These are phyloP conservation scores for Penicillium olsonii DNA, from an alignment of 2,329 filamentous ascomycete species.

Conservation along the genomic window DNA sequence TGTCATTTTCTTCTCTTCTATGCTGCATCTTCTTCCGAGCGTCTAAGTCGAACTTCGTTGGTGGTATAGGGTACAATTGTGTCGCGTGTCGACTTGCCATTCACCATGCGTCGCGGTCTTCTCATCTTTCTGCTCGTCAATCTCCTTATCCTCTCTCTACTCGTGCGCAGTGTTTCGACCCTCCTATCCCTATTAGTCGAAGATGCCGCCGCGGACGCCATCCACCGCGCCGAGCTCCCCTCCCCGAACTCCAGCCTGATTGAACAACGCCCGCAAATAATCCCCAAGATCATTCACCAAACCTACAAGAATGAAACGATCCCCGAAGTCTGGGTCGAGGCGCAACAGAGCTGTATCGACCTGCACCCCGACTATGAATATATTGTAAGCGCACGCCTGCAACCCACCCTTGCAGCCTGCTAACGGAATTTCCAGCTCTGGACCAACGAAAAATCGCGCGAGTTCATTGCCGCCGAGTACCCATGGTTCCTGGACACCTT, in stretches of 20 bases:
- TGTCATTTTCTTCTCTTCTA: neutral
- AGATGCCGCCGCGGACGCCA: slow-evolving; percentile 67
- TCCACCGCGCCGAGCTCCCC: slow-evolving; percentile 66
- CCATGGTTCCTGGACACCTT: slow-evolving; percentile 77
- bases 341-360: slow-evolving; percentile 67
- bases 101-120: slow-evolving; percentile 61
- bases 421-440: slow-evolving; percentile 60
- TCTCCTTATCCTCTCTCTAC: slow-evolving; percentile 62
- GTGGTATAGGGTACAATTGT: neutral
- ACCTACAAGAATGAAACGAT: slow-evolving; percentile 72
- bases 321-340: slow-evolving; percentile 64
- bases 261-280: slow-evolving; percentile 60
- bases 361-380: slow-evolving; percentile 73
- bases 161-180: slow-evolving; percentile 69
- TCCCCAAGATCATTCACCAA: slow-evolving; percentile 77
- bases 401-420: neutral
- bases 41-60: neutral
- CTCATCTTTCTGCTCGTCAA: slow-evolving; percentile 67
- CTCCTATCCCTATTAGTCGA: slow-evolving; percentile 70
- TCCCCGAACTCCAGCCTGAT: slow-evolving; percentile 63
- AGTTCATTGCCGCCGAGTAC: slow-evolving; percentile 73
- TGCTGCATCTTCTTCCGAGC: neutral
- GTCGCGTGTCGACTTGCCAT: slow-evolving; percentile 2
- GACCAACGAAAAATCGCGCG: slow-evolving; percentile 69
- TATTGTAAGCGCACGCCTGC: slow-evolving; percentile 55